These are phyloP conservation scores for Podila epicladia DNA, from an alignment of 192 early-diverging fungal species.

Conservation along the genomic window DNA sequence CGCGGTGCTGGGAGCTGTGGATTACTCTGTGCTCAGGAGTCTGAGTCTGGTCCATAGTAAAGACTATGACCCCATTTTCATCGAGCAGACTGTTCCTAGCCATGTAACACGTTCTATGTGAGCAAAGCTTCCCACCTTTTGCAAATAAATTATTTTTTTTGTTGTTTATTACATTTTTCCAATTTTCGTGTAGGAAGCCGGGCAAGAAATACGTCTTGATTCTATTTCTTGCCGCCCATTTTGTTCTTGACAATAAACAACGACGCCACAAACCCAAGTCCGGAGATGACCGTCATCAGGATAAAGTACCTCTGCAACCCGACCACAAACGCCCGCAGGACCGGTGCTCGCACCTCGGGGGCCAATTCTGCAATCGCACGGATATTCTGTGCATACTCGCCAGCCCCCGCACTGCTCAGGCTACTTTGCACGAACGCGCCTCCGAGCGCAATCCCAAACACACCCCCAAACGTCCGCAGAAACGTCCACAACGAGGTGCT, in stretches of 20 bases:
- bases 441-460: conserved; percentile 70
- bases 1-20: neutral
- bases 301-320: conserved; percentile 65
- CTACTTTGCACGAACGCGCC: conserved; percentile 61
- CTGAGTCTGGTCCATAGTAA: neutral
- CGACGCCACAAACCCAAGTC: conserved; percentile 53
- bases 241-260: conserved; percentile 57
- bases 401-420: conserved; percentile 23
- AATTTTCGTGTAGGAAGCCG: too few relatives aligned
- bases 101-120: neutral
- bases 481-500: conserved; percentile 55
- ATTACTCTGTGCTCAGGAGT: neutral
- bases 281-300: conserved; percentile 59
- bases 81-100: neutral
- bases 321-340: conserved; percentile 63
- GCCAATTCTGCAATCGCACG: conserved; percentile 36
- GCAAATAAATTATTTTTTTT: too few relatives aligned
- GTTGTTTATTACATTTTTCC: too few relatives aligned
- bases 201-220: too few relatives aligned
- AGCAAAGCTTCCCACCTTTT: neutral
- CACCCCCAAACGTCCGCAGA: conserved; percentile 54
- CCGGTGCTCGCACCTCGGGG: conserved; percentile 31
- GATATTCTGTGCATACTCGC: conserved; percentile 44
- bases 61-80: neutral
- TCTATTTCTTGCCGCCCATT: conserved; percentile 16